Evolutionary conservation across 2,329 filamentous ascomycete genomes (phyloP).

Genomic region (Tympanopsis confertula): DNA sequence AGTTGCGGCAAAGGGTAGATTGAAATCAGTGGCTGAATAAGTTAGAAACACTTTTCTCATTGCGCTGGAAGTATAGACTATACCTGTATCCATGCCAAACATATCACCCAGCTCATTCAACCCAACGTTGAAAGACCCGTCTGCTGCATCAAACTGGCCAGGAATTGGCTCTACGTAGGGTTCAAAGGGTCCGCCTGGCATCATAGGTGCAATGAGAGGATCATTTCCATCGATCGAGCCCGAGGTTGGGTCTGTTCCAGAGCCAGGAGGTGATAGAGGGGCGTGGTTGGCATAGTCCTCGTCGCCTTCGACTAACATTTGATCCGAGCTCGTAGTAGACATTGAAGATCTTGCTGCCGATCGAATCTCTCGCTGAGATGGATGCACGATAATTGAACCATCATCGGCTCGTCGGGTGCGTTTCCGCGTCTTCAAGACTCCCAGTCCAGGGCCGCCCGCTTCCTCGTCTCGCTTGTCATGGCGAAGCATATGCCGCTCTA

Average conservation of each 20-base stretch:
- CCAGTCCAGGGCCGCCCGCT: slow-evolving; percentile 36
- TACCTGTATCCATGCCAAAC: slow-evolving; percentile 8
- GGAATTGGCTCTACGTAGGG: slow-evolving; percentile 17
- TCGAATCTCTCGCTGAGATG: slow-evolving; percentile 9
- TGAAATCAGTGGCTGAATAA: slow-evolving; percentile 53
- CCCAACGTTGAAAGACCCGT: slow-evolving; percentile 13
- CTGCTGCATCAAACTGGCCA: slow-evolving; percentile 18
- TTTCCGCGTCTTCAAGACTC: slow-evolving; percentile 40
- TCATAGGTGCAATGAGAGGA: slow-evolving; percentile 15
- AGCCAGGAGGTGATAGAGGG: not conserved
- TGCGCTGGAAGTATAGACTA: slow-evolving; percentile 12
- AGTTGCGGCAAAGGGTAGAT: slow-evolving; percentile 53
- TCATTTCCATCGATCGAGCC: slow-evolving; percentile 7
- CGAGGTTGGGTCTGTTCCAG: too few species aligned
- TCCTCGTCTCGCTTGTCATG: slow-evolving; percentile 41
- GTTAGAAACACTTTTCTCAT: slow-evolving; percentile 40
- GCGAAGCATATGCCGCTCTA: slow-evolving; percentile 45
- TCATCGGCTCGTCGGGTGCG: slow-evolving; percentile 41
- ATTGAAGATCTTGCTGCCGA: slow-evolving; percentile 2
- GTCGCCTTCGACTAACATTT: not conserved
- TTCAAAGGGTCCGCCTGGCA: slow-evolving; percentile 16
- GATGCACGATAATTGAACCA: slow-evolving; percentile 36
- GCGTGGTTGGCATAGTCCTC: not conserved
- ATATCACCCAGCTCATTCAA: slow-evolving; percentile 6
- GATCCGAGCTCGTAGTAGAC: not conserved